Percentiles rank a stretch among this genome's conserved stretches.
Evolutionary conservation across 352 stramenopile species (phyloP).

Genomic region (Plasmopara halstedii): DNA sequence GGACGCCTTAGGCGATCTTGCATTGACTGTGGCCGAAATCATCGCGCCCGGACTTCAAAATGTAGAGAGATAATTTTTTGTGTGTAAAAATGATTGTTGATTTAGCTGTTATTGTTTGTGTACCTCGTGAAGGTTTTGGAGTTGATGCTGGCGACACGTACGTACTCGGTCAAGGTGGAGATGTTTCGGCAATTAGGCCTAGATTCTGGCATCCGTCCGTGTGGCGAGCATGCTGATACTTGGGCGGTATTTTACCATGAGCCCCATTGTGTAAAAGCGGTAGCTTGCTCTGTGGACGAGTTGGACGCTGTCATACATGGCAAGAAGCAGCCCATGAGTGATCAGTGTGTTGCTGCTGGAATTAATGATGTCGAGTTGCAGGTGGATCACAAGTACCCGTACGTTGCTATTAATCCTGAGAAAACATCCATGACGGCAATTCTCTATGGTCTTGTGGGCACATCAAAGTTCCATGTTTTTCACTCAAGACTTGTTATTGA

Average conservation of each 20-base stretch:
- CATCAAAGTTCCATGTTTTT: constrained; percentile 57
- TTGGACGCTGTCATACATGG: constrained; percentile 24
- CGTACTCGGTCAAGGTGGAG: constrained; percentile 75
- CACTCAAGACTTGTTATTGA: constrained; percentile 52
- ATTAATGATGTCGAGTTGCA: constrained; percentile 61
- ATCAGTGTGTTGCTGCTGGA: constrained; percentile 50
- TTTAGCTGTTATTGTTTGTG: neutral
- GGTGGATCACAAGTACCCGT: constrained; percentile 69
- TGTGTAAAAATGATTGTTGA: neutral
- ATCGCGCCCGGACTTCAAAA: constrained; percentile 60
- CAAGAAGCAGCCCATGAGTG: constrained; percentile 14
- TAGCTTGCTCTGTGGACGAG: constrained; percentile 56
- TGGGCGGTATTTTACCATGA: constrained; percentile 75
- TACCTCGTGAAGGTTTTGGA: constrained; percentile 55
- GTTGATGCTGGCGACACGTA: constrained; percentile 64
- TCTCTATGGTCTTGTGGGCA: constrained; percentile 80
- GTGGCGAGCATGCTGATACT: constrained; percentile 37
- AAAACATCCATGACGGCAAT: constrained; percentile 41
- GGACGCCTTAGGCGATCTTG: constrained; percentile 41
- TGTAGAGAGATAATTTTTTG: constrained; percentile 15
- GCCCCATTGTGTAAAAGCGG: constrained; percentile 44
- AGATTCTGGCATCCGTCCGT: constrained; percentile 58
- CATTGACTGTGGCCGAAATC: constrained; percentile 40
- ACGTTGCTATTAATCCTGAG: constrained; percentile 13
- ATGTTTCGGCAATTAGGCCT: constrained; percentile 75